These are phyloP conservation scores for Fusarium nygamai DNA, from an alignment of 2,329 filamentous ascomycete species.

Conservation along the genomic window DNA sequence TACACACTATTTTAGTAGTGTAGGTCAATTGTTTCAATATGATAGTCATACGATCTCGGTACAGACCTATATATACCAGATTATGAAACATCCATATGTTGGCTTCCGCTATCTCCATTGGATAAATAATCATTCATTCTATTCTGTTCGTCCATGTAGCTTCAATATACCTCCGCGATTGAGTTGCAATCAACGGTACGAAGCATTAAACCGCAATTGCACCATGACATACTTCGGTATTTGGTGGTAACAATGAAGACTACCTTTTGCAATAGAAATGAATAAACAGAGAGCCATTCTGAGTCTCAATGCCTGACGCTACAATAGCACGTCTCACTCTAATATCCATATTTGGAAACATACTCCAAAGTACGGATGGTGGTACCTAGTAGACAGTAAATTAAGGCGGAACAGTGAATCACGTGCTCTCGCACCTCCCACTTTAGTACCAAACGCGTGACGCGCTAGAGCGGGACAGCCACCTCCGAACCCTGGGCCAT, in stretches of 20 bases:
- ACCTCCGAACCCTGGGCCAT: slow-evolving; percentile 22
- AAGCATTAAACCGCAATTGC: not conserved
- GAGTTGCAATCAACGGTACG: not conserved
- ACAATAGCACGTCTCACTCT: not conserved
- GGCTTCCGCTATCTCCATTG: not conserved
- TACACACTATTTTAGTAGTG: not conserved
- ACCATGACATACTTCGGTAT: not conserved
- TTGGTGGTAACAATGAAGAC: not conserved
- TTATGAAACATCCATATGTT: not conserved
- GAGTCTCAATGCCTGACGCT: not conserved
- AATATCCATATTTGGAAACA: not conserved
- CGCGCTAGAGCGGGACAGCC: slow-evolving; percentile 39
- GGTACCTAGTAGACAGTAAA: not conserved
- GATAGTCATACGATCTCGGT: not conserved
- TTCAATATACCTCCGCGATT: not conserved
- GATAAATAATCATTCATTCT: not conserved
- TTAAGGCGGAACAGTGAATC: slow-evolving; percentile 16
- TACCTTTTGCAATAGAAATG: not conserved
- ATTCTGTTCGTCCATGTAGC: not conserved
- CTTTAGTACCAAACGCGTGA: slow-evolving; percentile 48
- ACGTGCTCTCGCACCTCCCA: slow-evolving; percentile 44
- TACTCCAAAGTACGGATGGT: not conserved
- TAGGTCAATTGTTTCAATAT: not conserved
- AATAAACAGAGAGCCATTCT: not conserved
- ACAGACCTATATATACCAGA: not conserved